Percentiles rank a stretch among this genome's conserved stretches.
Conservation (phyloP, 768 basidiomycete species). For the Rhizopogon vulgaris region DNA sequence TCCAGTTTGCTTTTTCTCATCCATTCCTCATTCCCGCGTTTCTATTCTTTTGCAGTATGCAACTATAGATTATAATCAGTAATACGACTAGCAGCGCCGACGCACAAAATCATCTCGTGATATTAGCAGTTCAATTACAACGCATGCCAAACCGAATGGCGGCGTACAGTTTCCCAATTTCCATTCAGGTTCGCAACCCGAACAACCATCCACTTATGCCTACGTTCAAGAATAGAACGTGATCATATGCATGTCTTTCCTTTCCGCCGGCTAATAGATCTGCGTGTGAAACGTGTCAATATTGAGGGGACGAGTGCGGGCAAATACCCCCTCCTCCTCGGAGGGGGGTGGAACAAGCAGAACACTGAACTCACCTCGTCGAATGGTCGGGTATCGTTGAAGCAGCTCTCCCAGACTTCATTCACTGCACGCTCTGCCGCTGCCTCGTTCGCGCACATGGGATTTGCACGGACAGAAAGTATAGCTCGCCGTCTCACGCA, state of each 20-base stretch:
- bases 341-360: background rate
- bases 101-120: background rate
- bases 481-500: slow-evolving; percentile 89
- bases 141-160: background rate
- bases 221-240: slow-evolving; percentile 2
- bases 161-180: background rate
- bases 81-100: slow-evolving; percentile 10
- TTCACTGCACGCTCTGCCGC: slow-evolving; percentile 88
- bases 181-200: background rate
- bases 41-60: slow-evolving; percentile 6
- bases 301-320: background rate
- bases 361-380: slow-evolving; percentile 64
- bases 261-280: slow-evolving; percentile 23
- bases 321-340: background rate
- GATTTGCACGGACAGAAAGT: slow-evolving; percentile 74
- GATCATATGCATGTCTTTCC: background rate
- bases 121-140: background rate
- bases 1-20: slow-evolving; percentile 15
- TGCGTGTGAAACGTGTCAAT: slow-evolving; percentile 17
- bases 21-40: slow-evolving; percentile 1
- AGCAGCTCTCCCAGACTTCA: slow-evolving; percentile 96
- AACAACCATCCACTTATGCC: background rate
- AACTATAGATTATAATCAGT: background rate
- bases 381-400: slow-evolving; percentile 91
- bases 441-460: slow-evolving; percentile 67